Conservation (phyloP, 1,139 yeast genomes). For the Eremothecium cymbalariae region DNA sequence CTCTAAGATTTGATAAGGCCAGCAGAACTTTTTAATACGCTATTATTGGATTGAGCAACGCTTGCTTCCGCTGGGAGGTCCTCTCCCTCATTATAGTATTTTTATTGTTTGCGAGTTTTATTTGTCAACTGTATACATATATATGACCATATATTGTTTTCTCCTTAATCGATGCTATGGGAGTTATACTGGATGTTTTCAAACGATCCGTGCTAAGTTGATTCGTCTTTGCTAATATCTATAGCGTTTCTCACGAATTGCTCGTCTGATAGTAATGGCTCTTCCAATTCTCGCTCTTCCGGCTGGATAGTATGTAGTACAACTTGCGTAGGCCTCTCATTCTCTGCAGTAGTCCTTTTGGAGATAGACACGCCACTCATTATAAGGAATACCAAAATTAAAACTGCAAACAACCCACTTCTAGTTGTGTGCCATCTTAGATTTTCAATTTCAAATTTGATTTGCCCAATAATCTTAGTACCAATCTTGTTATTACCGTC, state of each 20-base stretch:
- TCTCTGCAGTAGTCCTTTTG: conserved; percentile 30
- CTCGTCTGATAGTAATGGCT: conserved; percentile 13
- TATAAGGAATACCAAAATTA: conserved; percentile 39
- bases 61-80: no score
- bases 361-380: conserved; percentile 43
- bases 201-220: no score
- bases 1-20: no score
- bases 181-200: no score
- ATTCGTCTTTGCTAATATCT: conserved; percentile 6
- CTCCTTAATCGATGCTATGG: no score
- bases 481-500: conserved; percentile 82
- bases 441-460: conserved; percentile 80
- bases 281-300: conserved; percentile 26
- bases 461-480: conserved; percentile 71
- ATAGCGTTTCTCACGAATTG: not conserved
- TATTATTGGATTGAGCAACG: no score
- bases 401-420: conserved; percentile 49
- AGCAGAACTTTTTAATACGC: no score
- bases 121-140: not conserved
- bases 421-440: conserved; percentile 91
- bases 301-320: conserved; percentile 28
- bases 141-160: no score
- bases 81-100: no score
- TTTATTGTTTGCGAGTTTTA: no score
- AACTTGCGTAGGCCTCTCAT: conserved; percentile 28